These are phyloP conservation scores for Physaria fendleri DNA, from an alignment of 345 rosid genomes.

Conservation along the genomic window DNA sequence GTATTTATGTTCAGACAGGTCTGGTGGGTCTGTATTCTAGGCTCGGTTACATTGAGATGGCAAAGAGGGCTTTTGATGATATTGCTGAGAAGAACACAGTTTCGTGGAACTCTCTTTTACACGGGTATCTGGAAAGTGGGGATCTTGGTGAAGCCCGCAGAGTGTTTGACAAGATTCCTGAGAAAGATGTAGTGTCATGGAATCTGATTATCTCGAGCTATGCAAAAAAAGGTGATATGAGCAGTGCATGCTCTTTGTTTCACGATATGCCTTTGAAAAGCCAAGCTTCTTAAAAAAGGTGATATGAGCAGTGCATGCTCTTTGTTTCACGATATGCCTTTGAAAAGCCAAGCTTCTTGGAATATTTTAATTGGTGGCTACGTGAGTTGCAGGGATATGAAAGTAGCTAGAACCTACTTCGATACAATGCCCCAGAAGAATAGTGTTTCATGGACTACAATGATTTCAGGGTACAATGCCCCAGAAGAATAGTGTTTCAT, in stretches of 20 bases:
- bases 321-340: constrained; percentile 66
- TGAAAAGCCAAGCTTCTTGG: constrained; percentile 59
- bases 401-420: constrained; percentile 43
- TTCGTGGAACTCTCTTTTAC: constrained; percentile 66
- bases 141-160: constrained; percentile 38
- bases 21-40: constrained; percentile 58
- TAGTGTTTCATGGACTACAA: constrained; percentile 49
- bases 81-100: constrained; percentile 47
- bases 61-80: constrained; percentile 47
- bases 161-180: constrained; percentile 47
- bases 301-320: constrained; percentile 38
- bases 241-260: constrained; percentile 40
- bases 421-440: constrained; percentile 53
- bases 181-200: constrained; percentile 61
- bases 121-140: constrained; percentile 45
- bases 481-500: constrained; percentile 42
- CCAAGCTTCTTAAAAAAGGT: too few relatives aligned
- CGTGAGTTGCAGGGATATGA: constrained; percentile 34
- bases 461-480: constrained; percentile 69
- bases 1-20: constrained; percentile 68
- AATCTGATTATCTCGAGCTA: constrained; percentile 53
- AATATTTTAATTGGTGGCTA: constrained; percentile 59
- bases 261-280: too few relatives aligned
- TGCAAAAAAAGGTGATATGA: constrained; percentile 48
- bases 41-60: constrained; percentile 43